These are phyloP conservation scores for Phaeosphaeria sp. DNA, from an alignment of 2,329 filamentous ascomycete genomes.

Conservation along the genomic window DNA sequence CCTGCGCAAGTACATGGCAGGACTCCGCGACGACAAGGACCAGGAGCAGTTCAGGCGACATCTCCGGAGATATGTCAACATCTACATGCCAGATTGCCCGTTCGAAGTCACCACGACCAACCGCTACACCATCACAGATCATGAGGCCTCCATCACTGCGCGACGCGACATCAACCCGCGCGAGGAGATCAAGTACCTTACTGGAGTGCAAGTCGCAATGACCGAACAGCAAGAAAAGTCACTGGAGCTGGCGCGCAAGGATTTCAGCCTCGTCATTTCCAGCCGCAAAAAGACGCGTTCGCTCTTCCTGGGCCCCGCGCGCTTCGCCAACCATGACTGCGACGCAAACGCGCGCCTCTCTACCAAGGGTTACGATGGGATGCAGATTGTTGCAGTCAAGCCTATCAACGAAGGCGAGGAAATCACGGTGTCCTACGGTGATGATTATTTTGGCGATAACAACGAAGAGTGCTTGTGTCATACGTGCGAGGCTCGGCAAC, in stretches of 20 bases:
- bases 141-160: conserved; percentile 88
- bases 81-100: conserved; percentile 91
- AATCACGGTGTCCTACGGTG: conserved; percentile 94
- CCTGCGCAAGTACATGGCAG: conserved; percentile 72
- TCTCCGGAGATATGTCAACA: conserved; percentile 86
- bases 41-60: conserved; percentile 87
- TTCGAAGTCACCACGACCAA: conserved; percentile 96
- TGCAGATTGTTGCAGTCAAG: conserved; percentile 85
- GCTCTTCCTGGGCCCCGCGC: conserved; percentile 90
- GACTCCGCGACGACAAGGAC: conserved; percentile 76
- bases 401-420: conserved; percentile 89
- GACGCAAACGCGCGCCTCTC: conserved; percentile 87
- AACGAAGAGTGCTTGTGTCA: conserved; percentile 94
- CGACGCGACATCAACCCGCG: conserved; percentile 79
- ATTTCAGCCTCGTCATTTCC: conserved; percentile 97
- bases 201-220: conserved; percentile 89
- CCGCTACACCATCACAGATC: conserved; percentile 88
- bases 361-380: conserved; percentile 82
- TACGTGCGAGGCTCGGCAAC: conserved; percentile 77
- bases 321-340: conserved; percentile 98
- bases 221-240: conserved; percentile 87
- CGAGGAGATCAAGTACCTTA: conserved; percentile 88
- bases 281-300: conserved; percentile 89
- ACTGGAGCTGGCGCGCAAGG: conserved; percentile 81
- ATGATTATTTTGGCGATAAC: conserved; percentile 92